phyloP scores from a whole-genome alignment of 2,329 filamentous ascomycete species.

The Sarocladium oryzae region DNA sequence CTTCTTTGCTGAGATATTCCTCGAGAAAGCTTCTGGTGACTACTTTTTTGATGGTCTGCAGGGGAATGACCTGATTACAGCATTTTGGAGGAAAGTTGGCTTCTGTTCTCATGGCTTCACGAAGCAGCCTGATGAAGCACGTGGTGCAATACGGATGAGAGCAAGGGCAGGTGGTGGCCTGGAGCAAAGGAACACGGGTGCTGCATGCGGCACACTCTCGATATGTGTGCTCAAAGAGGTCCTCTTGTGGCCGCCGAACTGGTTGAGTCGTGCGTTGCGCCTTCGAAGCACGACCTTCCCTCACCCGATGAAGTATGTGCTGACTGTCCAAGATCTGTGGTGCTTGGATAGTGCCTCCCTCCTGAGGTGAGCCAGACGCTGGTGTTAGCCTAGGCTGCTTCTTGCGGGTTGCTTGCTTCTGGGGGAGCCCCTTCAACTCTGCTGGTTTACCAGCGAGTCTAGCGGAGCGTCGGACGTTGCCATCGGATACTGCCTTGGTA shows the following conservation, averaged over 20 bases:
- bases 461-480: neutral
- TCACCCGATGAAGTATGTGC: neutral
- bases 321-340: neutral
- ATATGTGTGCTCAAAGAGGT: neutral
- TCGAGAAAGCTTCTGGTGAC: constrained; percentile 20
- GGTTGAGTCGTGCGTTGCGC: too few relatives aligned
- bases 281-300: neutral
- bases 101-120: constrained; percentile 37
- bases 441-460: neutral
- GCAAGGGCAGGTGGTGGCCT: constrained; percentile 11
- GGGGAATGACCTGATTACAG: constrained; percentile 36
- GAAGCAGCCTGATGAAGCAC: constrained; percentile 42
- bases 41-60: constrained; percentile 26
- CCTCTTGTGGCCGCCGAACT: neutral
- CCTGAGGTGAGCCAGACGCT: neutral
- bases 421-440: neutral
- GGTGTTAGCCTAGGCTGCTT: neutral
- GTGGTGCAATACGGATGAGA: constrained; percentile 43
- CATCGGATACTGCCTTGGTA: neutral
- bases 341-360: neutral
- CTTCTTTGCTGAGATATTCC: constrained; percentile 35
- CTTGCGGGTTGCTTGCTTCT: neutral
- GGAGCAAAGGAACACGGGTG: constrained; percentile 6
- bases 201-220: neutral
- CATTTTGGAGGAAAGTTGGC: constrained; percentile 49